These are phyloP conservation scores for Saccharomycodes ludwigii DNA, from an alignment of 805 yeast genomes.

Conservation along the genomic window DNA sequence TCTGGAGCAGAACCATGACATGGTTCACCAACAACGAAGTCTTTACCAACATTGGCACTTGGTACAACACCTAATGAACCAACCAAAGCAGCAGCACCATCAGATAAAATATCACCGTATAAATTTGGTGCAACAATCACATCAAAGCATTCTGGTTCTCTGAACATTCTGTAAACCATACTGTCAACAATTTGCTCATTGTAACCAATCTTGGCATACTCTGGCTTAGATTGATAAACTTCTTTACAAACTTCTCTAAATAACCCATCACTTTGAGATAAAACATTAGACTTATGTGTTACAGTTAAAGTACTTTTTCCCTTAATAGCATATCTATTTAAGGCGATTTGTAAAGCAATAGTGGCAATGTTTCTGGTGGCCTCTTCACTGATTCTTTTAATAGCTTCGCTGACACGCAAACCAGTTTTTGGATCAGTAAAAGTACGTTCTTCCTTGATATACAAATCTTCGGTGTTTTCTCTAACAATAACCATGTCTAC, in stretches of 20 bases:
- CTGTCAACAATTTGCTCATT: constrained; percentile 98
- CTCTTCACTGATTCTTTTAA: constrained; percentile 83
- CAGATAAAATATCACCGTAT: constrained; percentile 93
- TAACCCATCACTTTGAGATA: constrained; percentile 85
- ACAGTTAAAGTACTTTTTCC: constrained; percentile 61
- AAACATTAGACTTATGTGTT: constrained; percentile 92
- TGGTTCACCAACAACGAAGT: constrained; percentile 96
- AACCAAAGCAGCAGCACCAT: constrained; percentile 96
- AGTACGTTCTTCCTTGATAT: constrained; percentile 83
- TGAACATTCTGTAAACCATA: constrained; percentile 97
- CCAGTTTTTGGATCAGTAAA: constrained; percentile 63
- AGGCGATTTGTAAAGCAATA: constrained; percentile 86
- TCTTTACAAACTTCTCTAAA: constrained; percentile 71
- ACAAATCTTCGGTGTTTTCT: constrained; percentile 96
- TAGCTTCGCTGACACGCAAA: constrained; percentile 89
- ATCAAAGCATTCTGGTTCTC: constrained; percentile 95
- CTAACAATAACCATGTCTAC: constrained; percentile 97
- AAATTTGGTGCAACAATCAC: constrained; percentile 98
- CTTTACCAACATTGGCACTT: constrained; percentile 93
- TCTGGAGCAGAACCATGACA: constrained; percentile 99
- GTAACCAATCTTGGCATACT: constrained; percentile 49
- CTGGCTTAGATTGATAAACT: constrained; percentile 37
- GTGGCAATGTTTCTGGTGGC: constrained; percentile 82
- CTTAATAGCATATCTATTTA: constrained; percentile 71
- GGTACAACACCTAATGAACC: constrained; percentile 98